These are phyloP conservation scores for Corylus heterophylla DNA, from an alignment of 306 rosid genomes.

Conservation along the genomic window DNA sequence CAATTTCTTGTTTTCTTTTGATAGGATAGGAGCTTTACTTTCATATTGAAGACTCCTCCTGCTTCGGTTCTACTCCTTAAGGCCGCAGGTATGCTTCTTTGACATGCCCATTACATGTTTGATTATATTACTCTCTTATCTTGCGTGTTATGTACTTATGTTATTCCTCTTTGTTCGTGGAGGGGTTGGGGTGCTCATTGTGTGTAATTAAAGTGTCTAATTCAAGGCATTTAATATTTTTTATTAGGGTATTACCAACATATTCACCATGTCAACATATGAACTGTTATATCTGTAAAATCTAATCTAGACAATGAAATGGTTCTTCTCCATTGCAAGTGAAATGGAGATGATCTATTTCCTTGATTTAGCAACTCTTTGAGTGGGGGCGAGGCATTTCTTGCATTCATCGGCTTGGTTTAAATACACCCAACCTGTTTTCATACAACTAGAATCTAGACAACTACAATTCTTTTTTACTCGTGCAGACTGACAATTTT, in stretches of 20 bases:
- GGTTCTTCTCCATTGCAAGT: too few species aligned
- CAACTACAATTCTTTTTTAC: neutral
- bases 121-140: constrained; percentile 16
- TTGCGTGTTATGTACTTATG: neutral
- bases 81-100: constrained; percentile 75
- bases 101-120: constrained; percentile 22
- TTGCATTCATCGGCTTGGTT: neutral
- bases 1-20: neutral
- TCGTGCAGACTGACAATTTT: neutral
- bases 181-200: neutral
- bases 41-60: constrained; percentile 90
- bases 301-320: too few species aligned
- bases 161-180: neutral
- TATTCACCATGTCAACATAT: too few species aligned
- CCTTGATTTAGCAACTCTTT: neutral
- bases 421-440: neutral
- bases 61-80: constrained; percentile 96
- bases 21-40: constrained; percentile 95
- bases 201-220: neutral
- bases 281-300: too few species aligned
- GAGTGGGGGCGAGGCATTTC: neutral
- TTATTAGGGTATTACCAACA: neutral
- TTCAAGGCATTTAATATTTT: neutral
- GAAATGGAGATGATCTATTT: too few species aligned
- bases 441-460: neutral